Percentiles rank a stretch among this genome's conserved stretches.
These are phyloP conservation scores for Amanita pseudoporphyria DNA, from an alignment of 768 basidiomycete species.

Conservation along the genomic window DNA sequence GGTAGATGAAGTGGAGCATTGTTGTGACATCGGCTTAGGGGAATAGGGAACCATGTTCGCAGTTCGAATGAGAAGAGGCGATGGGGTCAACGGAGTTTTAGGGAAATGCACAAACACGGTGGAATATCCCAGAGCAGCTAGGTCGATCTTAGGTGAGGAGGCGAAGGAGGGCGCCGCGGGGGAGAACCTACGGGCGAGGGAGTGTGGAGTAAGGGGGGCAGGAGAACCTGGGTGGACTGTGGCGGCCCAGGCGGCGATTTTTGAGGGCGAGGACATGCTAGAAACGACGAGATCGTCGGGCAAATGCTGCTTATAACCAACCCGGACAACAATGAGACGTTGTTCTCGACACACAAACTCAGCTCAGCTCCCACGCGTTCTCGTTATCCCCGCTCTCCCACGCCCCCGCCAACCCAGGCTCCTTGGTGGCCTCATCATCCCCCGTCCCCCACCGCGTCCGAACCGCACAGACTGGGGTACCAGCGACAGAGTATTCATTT, in stretches of 20 bases:
- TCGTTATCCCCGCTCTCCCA: conserved; percentile 7
- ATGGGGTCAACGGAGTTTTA: conserved; percentile 37
- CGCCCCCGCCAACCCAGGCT: conserved; percentile 4
- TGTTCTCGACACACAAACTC: conserved; percentile 8
- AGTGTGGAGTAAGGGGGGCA: conserved; percentile 17
- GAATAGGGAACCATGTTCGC: conserved; percentile 12
- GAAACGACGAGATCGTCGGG: conserved; percentile 19
- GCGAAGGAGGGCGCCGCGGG: conserved; percentile 20
- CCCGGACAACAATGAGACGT: neutral
- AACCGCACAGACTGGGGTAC: conserved; percentile 66
- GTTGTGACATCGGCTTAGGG: conserved; percentile 10
- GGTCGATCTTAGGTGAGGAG: conserved; percentile 37
- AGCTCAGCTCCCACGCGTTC: conserved; percentile 9
- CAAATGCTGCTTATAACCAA: neutral
- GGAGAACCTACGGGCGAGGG: conserved; percentile 18
- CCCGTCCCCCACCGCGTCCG: conserved; percentile 56
- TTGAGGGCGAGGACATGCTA: conserved; percentile 26
- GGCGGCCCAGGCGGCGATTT: conserved; percentile 53
- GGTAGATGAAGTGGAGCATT: conserved; percentile 9
- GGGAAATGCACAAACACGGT: conserved; percentile 55
- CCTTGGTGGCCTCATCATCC: conserved; percentile 13
- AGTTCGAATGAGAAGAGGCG: too few relatives aligned
- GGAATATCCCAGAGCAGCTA: conserved; percentile 55
- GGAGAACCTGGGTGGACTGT: conserved; percentile 66
- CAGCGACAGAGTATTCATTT: conserved; percentile 39